Base-by-base conservation (phyloP, 2,329 filamentous ascomycete species). In the Stagonosporopsis vannaccii region DNA sequence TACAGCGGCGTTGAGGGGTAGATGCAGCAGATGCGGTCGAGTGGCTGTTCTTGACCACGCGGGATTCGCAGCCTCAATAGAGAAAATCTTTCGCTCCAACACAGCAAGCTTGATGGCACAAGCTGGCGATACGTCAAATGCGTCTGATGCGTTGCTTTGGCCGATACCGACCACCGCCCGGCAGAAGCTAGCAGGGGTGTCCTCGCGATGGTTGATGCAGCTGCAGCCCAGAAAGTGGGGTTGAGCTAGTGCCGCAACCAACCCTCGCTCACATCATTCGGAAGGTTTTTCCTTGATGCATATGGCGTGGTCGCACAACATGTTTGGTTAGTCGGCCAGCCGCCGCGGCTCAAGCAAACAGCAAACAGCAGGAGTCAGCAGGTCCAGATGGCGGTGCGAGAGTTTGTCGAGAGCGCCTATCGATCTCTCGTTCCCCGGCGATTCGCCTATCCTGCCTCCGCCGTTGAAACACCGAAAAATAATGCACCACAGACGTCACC, bases 111-210 rank as follows among this genome's bases (percentile, higher is more conserved):
- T 47, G 22, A 30, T 51, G 32, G 37, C 53, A 43, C 40, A 37
- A 51, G 40, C 32, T 51, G 47, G 41, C 42, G 42, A 47, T 47
- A 25, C 42, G 22, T 40, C 56, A 49, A 48, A 54, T 56, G 51
- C 58, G 60, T 46, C 35, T 35, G 19, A 36, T 35, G 41, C 41
- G 36, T n/a, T 46, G 42, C 42, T 44, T 44, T 44, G 26, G 40
- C 36, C 35, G 56, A 53, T 58, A 60, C 56, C 49, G 50, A 50
- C 52, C 60, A 65, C 65, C 66, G 65, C 62, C 60, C 60, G 57
- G 60, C 59, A 48, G 45, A 23, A 33, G 9, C 25, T 33, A 50
- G 52, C 59, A 62, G 58, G 63, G 54, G 42, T 32, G 37, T 8
- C 25, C 39, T 19, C 35, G 49, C 46, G 32, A 52, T 62, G 54